These are phyloP conservation scores for Pseudozyma hubeiensis DNA, from an alignment of 1,284 basidiomycete species.

Conservation along the genomic window DNA sequence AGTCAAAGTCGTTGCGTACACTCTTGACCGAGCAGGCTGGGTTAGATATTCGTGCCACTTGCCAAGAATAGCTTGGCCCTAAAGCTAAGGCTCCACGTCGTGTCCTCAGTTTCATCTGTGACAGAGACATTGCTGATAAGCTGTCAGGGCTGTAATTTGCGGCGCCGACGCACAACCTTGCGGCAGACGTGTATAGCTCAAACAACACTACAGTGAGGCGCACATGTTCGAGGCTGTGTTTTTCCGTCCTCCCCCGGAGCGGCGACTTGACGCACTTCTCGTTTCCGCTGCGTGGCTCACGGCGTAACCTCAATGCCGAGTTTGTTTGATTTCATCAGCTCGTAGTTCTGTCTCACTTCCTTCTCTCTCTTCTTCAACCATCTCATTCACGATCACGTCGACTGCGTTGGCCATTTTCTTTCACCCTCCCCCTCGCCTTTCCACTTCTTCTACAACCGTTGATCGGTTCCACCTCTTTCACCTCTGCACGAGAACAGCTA, in stretches of 20 bases:
- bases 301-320: too few relatives aligned
- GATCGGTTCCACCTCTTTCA: conserved; percentile 18
- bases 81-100: too few relatives aligned
- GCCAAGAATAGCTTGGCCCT: not conserved
- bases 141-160: too few relatives aligned
- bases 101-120: too few relatives aligned
- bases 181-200: not conserved
- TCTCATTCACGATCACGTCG: conserved; percentile 12
- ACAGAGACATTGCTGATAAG: not conserved
- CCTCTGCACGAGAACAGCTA: conserved; percentile 10
- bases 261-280: not conserved
- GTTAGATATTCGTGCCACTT: not conserved
- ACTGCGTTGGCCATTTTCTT: conserved; percentile 11
- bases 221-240: not conserved
- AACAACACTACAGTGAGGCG: not conserved
- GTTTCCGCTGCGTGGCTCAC: not conserved
- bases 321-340: not conserved
- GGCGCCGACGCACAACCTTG: too few relatives aligned
- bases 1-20: too few relatives aligned
- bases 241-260: not conserved
- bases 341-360: not conserved
- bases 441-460: conserved; percentile 26
- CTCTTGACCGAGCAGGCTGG: not conserved
- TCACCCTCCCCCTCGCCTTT: conserved; percentile 5
- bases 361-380: conserved; percentile 10